phyloP scores from a whole-genome alignment of 1,284 basidiomycete species.

The Nidula niveotomentosa region DNA sequence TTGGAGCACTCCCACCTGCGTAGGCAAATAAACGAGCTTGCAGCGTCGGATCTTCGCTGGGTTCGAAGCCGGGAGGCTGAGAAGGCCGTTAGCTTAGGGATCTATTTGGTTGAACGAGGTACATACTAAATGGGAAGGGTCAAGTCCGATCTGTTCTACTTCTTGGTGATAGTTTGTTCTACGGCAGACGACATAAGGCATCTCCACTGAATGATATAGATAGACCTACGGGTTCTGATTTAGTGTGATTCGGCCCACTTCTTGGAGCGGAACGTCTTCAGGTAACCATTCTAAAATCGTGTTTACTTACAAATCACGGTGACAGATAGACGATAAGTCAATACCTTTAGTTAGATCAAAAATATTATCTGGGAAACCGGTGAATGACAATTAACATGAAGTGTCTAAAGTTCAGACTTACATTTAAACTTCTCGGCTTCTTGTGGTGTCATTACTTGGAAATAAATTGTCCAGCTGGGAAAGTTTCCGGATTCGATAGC shows the following conservation, averaged over 20 bases:
- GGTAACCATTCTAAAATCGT: slow-evolving; percentile 10
- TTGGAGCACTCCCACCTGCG: slow-evolving; percentile 1
- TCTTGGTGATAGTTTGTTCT: slow-evolving; percentile 12
- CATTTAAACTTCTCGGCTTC: slow-evolving; percentile 14
- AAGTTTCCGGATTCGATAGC: slow-evolving; percentile 13
- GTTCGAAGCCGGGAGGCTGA: slow-evolving; percentile 13
- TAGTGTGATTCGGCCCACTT: slow-evolving; percentile 13
- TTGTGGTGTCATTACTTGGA: slow-evolving; percentile 12
- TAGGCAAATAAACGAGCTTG: slow-evolving; percentile 14
- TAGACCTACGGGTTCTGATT: slow-evolving; percentile 13
- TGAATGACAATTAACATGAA: not conserved
- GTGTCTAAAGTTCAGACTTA: not conserved
- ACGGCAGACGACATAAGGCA: not conserved
- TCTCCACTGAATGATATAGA: not conserved
- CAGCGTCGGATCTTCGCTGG: slow-evolving; percentile 12
- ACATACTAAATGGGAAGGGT: slow-evolving; percentile 12
- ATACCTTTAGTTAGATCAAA: slow-evolving; percentile 13
- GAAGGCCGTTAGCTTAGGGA: not conserved
- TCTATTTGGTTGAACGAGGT: not conserved
- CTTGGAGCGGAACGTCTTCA: slow-evolving; percentile 10
- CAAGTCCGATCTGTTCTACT: slow-evolving; percentile 12
- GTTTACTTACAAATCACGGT: not conserved
- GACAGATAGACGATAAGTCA: not conserved
- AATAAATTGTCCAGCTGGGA: slow-evolving; percentile 17
- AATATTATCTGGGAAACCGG: slow-evolving; percentile 7